Conservation (phyloP, 208 protist species). For the Spongospora subterranea region DNA sequence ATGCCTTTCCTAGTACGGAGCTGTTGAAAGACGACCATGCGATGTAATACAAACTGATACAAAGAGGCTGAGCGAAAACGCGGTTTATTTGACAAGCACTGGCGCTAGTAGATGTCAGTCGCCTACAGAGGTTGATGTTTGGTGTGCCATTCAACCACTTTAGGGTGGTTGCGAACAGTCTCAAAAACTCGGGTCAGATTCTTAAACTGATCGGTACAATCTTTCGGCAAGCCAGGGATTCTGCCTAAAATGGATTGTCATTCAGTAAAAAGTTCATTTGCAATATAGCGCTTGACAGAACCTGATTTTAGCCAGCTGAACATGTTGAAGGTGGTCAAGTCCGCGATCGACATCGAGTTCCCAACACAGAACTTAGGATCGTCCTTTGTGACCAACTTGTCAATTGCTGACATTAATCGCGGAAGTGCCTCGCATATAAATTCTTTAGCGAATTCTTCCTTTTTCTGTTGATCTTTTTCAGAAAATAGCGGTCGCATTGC, state of each 20-base stretch:
- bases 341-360: not conserved
- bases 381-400: not conserved
- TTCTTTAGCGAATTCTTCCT: not conserved
- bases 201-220: not conserved
- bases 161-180: not conserved
- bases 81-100: no score
- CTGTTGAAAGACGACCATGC: no score
- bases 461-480: not conserved
- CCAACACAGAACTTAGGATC: not conserved
- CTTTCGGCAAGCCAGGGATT: not conserved
- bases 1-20: no score
- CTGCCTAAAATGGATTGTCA: not conserved
- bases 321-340: not conserved
- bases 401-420: not conserved
- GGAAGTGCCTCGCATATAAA: not conserved
- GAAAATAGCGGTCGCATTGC: not conserved
- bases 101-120: no score
- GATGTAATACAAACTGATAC: no score
- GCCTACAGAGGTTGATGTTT: not conserved
- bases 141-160: not conserved
- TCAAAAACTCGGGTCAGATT: not conserved
- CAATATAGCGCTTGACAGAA: not conserved
- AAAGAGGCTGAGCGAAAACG: no score
- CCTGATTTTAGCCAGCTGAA: not conserved
- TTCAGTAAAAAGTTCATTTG: not conserved